Evolutionary conservation across 257 asterid genomes (phyloP), one percentile per base, ranked within the genome.

Genomic region (Galeopsis tetrahit): DNA sequence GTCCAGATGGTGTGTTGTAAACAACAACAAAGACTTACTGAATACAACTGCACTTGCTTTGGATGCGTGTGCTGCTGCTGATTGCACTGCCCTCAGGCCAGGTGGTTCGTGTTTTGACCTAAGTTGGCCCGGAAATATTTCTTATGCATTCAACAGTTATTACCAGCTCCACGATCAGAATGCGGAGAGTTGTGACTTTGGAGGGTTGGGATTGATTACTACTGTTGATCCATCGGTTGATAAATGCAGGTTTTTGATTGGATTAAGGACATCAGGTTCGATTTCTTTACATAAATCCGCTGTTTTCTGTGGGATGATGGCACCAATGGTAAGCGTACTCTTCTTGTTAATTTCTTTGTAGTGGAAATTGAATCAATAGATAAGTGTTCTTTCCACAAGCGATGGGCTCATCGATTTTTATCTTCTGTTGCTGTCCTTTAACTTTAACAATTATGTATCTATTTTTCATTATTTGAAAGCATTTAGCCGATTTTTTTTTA

Each of bases 161-260:
- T 93, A 85, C 77, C 98, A 93, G 73, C 89, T 85, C 73, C 92
- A 86, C 14, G 83, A 86, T 74, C 98, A 93, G 63, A 82, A 62
- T 42, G 87, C 86, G 0, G 84, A 83, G 44, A 84, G 92, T 36
- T 90, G 97, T 58, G 78, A 74, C 36, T 93, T 90, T 61, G 85
- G 82, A 1, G 95, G 98, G 14, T 62, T 90, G 85, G 98, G 98
- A 51, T 82, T 90, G 90, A 87, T 93, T 57, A 90, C 98, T 4
- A 88, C 95, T 0, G 85, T 90, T 31, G 90, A 93, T 82, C 98
- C 98, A 21, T 93, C 98, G 0, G 79, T 73, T 10, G 87, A 63
- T 63, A 67, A 64, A 43, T 93, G 98, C 80, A 81, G 90, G 81
- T 92, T 87, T 71, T 5, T 58, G n/a, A 82, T 92, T 63, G 91